Evolutionary conservation across 164 flowering plant genomes (phyloP), one percentile per base, ranked within the genome.

Genomic region (Saururus chinensis): DNA sequence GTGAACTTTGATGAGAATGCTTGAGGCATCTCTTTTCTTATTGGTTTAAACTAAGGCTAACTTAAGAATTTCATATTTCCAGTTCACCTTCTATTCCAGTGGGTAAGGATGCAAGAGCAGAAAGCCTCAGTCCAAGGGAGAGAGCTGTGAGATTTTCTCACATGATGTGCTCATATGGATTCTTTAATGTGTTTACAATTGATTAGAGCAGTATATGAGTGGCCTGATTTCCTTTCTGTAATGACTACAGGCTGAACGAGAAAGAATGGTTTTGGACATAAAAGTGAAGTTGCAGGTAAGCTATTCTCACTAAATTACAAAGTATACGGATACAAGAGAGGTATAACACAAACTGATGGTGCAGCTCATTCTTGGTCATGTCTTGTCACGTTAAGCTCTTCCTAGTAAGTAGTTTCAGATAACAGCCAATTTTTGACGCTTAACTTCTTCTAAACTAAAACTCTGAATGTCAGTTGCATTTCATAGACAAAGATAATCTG

Each of bases 231-330:
- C n/a, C n/a, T 5, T 20, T 26, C 30, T 57, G 51, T 57, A 48
- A 17, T 77, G 22, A 67, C 60, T 74, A 58, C 83, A 93, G 97
- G 99, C 99, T 19, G 99, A 95, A 74, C 77, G 97, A 61, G 99
- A 95, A 42, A 91, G 91, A 57, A 95, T 95, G 99, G 97, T 95
- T 60, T 75, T 95, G 82, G 99, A 95, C 78, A 95, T 95, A 58
- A 67, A 95, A 80, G 99, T 95, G 72, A 95, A 95, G 78, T 78
- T 95, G 60, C 99, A 95, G 97, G 98, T 90, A 64, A 70, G 63
- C 40, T 53, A 55, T 45, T 45, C 2, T 9, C 49, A 9, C 17
- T 17, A 12, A 45, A 12, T 17, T 12, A 12, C 17, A 10, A 12
- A 12, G 17, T 9, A 17, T 8, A 13, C 4, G 2, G 2, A 17